These are phyloP conservation scores for Misopates orontium DNA, from an alignment of 257 asterid genomes.

Conservation along the genomic window DNA sequence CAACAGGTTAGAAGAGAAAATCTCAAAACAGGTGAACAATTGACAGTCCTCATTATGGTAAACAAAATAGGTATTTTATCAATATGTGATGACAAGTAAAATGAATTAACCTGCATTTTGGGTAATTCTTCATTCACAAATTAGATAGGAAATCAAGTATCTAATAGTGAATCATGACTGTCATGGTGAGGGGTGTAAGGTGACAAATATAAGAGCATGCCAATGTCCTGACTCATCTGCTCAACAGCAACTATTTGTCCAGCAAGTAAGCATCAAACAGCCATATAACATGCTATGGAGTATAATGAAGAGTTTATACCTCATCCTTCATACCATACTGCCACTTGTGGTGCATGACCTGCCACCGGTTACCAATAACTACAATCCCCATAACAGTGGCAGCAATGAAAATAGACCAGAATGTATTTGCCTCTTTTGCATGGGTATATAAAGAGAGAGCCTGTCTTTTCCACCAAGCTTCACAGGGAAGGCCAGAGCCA, in stretches of 20 bases:
- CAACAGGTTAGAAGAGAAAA: too few relatives aligned
- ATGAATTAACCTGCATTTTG: neutral
- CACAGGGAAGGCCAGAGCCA: conserved; percentile 65
- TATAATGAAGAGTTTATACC: conserved; percentile 36
- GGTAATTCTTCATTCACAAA: neutral
- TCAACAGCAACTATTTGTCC: neutral
- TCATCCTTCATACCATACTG: conserved; percentile 46
- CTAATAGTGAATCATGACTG: too few relatives aligned
- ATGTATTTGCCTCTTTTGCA: conserved; percentile 78
- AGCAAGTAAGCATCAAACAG: neutral
- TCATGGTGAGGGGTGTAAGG: neutral
- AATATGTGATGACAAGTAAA: neutral
- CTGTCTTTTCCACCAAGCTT: conserved; percentile 91
- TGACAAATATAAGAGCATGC: neutral
- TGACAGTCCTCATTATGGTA: neutral
- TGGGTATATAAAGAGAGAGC: conserved; percentile 61
- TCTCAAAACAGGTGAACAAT: neutral
- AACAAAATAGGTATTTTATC: neutral
- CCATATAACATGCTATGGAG: neutral
- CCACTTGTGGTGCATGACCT: conserved; percentile 66
- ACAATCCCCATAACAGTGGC: conserved; percentile 92
- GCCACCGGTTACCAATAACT: conserved; percentile 81
- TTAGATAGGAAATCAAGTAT: neutral
- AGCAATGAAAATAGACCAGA: conserved; percentile 84
- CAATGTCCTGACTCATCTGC: neutral